phyloP scores from a whole-genome alignment of 2,329 filamentous ascomycete genomes.

The Cladosporium sp. region DNA sequence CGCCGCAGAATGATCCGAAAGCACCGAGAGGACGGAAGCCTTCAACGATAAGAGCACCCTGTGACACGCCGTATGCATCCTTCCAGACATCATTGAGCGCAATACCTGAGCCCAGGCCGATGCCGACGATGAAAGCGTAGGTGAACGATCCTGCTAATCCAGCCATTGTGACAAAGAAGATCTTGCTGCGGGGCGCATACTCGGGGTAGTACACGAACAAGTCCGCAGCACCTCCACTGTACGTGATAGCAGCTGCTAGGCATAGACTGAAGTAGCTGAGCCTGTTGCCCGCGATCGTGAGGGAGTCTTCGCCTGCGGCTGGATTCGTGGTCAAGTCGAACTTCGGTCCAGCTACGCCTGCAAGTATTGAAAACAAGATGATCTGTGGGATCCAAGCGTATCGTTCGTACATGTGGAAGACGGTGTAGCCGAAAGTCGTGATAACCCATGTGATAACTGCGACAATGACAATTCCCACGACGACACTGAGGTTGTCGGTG shows the following conservation, averaged over 20 bases:
- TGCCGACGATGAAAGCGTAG: constrained; percentile 58
- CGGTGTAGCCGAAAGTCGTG: constrained; percentile 63
- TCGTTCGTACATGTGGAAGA: constrained; percentile 66
- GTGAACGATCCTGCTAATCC: constrained; percentile 57
- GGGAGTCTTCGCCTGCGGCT: constrained; percentile 45
- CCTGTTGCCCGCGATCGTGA: constrained; percentile 53
- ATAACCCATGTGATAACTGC: constrained; percentile 60
- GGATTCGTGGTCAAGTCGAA: constrained; percentile 52
- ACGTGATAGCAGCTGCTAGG: constrained; percentile 61
- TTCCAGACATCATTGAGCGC: constrained; percentile 50
- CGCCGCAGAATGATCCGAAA: constrained; percentile 65
- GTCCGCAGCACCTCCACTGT: constrained; percentile 60
- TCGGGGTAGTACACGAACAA: constrained; percentile 65
- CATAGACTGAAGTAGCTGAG: constrained; percentile 69
- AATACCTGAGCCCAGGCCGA: constrained; percentile 59
- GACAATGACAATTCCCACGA: constrained; percentile 64
- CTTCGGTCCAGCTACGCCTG: constrained; percentile 56
- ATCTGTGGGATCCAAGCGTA: constrained; percentile 63
- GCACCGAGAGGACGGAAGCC: constrained; percentile 55
- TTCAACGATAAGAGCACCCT: constrained; percentile 62
- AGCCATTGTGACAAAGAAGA: constrained; percentile 55
- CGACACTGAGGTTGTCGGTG: constrained; percentile 56
- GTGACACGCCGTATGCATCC: constrained; percentile 53
- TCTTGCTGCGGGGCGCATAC: constrained; percentile 46
- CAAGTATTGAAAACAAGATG: constrained; percentile 57